Evolutionary conservation across 208 protist species (phyloP).

Genomic region (Leishmania tarentolae): DNA sequence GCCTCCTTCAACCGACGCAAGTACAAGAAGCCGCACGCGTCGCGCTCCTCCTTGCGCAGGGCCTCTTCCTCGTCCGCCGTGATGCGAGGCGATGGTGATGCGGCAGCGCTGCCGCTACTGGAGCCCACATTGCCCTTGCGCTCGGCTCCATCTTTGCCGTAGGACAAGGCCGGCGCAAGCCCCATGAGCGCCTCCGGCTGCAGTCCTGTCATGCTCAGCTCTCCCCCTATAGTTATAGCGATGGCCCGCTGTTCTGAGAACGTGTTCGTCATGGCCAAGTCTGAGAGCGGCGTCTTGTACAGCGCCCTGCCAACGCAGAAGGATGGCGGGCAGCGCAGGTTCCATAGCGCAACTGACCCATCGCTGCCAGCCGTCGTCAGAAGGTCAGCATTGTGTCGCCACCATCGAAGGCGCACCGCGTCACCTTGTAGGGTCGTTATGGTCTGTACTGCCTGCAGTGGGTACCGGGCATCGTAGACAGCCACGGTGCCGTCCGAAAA

Average conservation of each 20-base stretch:
- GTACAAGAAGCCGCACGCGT: conserved; percentile 67
- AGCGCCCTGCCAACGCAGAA: conserved; percentile 81
- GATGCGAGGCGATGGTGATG: neutral
- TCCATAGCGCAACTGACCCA: conserved; percentile 81
- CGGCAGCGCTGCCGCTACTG: neutral
- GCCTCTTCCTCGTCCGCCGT: conserved; percentile 20
- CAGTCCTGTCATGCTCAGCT: conserved; percentile 46
- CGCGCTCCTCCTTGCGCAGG: conserved; percentile 43
- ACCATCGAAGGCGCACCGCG: conserved; percentile 63
- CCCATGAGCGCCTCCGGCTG: conserved; percentile 44
- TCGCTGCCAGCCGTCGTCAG: conserved; percentile 78
- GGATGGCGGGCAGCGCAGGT: conserved; percentile 70
- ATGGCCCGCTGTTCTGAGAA: conserved; percentile 74
- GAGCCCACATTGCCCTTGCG: neutral
- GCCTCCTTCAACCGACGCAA: conserved; percentile 58
- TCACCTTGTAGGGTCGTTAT: conserved; percentile 79
- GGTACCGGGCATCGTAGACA: conserved; percentile 79
- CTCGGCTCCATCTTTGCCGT: neutral
- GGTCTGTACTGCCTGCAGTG: conserved; percentile 45
- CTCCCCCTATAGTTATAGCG: conserved; percentile 64
- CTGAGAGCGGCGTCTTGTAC: conserved; percentile 51
- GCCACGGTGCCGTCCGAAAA: conserved; percentile 75
- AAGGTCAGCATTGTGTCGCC: conserved; percentile 70
- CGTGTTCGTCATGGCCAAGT: conserved; percentile 60
- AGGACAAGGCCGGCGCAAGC: conserved; percentile 38